These are phyloP conservation scores for Lentinula aciculospora DNA, from an alignment of 768 basidiomycete genomes.

Conservation along the genomic window DNA sequence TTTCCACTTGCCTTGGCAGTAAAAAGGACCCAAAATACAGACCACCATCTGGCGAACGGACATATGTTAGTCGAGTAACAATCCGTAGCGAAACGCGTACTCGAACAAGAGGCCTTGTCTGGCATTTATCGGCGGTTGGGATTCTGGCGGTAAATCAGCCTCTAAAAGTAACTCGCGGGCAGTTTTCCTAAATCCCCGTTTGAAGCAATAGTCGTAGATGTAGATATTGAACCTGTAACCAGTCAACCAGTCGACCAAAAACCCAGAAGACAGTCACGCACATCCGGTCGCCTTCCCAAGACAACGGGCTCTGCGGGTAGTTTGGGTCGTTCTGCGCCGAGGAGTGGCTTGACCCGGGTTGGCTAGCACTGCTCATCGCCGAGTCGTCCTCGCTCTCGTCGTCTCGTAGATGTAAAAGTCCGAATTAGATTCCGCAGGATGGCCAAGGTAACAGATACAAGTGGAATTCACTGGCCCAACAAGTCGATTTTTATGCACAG, in stretches of 20 bases:
- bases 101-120: conserved; percentile 81
- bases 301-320: conserved; percentile 25
- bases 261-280: conserved; percentile 20
- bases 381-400: neutral
- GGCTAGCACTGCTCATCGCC: conserved; percentile 24
- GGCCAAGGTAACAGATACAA: neutral
- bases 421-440: conserved; percentile 8
- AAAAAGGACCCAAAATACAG: conserved; percentile 84
- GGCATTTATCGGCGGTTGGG: conserved; percentile 75
- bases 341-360: conserved; percentile 13
- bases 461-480: neutral
- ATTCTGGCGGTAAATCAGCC: conserved; percentile 58
- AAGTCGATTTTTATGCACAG: neutral
- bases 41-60: conserved; percentile 66
- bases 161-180: conserved; percentile 61
- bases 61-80: conserved; percentile 4
- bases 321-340: conserved; percentile 15
- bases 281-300: conserved; percentile 88
- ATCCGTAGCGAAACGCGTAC: conserved; percentile 35
- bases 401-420: neutral
- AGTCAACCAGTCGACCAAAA: conserved; percentile 8
- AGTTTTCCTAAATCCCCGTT: conserved; percentile 73
- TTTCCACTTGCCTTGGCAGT: conserved; percentile 67
- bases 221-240: conserved; percentile 78
- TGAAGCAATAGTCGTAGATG: conserved; percentile 80